Evolutionary conservation across 2,329 filamentous ascomycete species (phyloP), one percentile per base, ranked within the genome.

Genomic region (Penicillium sp.): DNA sequence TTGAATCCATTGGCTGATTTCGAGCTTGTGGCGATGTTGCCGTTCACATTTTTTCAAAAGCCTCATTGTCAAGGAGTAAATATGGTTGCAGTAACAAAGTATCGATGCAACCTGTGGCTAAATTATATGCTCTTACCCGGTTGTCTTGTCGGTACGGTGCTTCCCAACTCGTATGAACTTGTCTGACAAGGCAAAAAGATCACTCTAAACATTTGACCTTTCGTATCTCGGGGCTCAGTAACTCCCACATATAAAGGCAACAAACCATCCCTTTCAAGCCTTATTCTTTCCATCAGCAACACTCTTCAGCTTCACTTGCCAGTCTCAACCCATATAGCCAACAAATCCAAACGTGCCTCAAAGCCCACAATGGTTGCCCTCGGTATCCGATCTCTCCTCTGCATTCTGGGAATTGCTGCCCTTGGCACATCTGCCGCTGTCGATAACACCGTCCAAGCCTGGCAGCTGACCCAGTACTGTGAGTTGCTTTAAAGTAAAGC

Each of bases 51-150:
- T 43, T 48, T 37, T 48, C 42, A 53, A 38, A 37, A 14, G 10
- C 49, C 42, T 42, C 35, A 53, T 11, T 35, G 2, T 16, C n/a
- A 42, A 26, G 9, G 10, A 47, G 43, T 8, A 53, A 18, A 35
- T 32, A 55, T 42, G 56, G 52, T 62, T 59, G 39, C 56, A 59
- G 42, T 18, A 31, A 16, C 13, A 26, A 22, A 22, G 6, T 22
- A n/a, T 50, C 26, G 35, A 45, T 62, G 56, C 50, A 59, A 61
- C 56, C 31, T 31, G 48, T 49, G 8, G 16, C n/a, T 20, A 32
- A 46, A 13, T 38, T 39, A 29, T 22, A 22, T n/a, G 9, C 29
- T 2, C 6, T 38, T 38, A 45, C 31, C 20, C 24, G 39, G 26
- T 29, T n/a, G 5, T 32, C 40, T 37, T 50, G 37, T 32, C 43